These are phyloP conservation scores for Rheum nobile DNA, from an alignment of 148 eudicot genomes.

Conservation along the genomic window DNA sequence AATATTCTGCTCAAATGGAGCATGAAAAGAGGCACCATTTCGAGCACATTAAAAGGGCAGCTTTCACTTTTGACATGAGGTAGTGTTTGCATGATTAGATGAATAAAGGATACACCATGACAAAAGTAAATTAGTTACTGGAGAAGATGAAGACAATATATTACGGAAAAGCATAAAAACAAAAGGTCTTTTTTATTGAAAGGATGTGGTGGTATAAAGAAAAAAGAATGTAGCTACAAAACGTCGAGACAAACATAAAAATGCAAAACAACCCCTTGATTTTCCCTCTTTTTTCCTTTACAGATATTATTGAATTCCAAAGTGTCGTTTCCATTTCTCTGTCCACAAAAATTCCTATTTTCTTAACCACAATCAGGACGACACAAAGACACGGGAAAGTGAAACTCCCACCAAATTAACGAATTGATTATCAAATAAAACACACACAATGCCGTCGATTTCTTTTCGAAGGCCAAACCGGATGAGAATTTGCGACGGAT, in stretches of 20 bases:
- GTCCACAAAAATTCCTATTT: not conserved
- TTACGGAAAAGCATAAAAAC: not conserved
- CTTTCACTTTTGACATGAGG: not conserved
- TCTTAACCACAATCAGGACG: not conserved
- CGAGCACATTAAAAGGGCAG: not conserved
- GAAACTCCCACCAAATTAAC: not conserved
- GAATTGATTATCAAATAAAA: not conserved
- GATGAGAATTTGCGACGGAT: not conserved
- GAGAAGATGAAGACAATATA: not conserved
- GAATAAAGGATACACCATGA: not conserved
- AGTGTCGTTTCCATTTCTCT: not conserved
- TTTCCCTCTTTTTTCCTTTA: not conserved
- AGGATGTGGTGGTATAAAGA: not conserved
- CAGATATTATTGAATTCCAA: not conserved
- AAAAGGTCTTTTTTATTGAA: not conserved
- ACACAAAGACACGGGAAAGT: no score
- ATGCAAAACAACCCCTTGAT: not conserved
- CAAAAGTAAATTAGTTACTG: not conserved
- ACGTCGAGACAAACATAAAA: not conserved
- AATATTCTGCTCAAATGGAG: not conserved
- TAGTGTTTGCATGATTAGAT: not conserved
- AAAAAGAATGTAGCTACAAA: not conserved
- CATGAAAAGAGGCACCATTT: not conserved
- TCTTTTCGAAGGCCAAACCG: not conserved
- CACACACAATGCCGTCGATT: not conserved